Evolutionary conservation across 176 grass and related monocot species (phyloP), one percentile per base, ranked within the genome.

Genomic region (Puya raimondii): DNA sequence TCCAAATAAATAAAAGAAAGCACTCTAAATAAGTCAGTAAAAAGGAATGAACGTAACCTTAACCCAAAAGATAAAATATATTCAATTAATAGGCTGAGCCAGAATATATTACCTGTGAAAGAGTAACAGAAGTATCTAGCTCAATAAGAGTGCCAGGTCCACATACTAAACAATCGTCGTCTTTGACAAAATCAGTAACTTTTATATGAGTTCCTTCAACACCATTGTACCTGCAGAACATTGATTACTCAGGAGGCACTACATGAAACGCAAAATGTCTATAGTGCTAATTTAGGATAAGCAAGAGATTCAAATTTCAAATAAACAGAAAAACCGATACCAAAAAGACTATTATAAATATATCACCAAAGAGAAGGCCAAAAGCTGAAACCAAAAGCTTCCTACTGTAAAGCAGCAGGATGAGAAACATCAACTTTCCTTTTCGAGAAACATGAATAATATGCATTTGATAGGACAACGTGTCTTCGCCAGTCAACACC

Each of bases 151-250:
- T 92, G 67, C 94, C 94, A 52, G 94, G 82, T 50, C 89, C 94
- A 75, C 94, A 97, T 27, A 97, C 71, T 75, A 99, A 87, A 67
- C 94, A 99, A 76, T 99, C 94, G 68, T 76, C 87, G 3, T 91
- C 89, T 82, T 84, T 90, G 69, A 87, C 73, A 76, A 96, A 92
- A 68, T 92, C 93, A 22, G 86, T 97, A 61, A 92, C 94, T 84
- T 97, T 97, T 76, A 88, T 85, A 70, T 92, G 89, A 69, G 89
- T 88, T 75, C 94, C 94, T 70, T 72, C 89, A 66, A 87, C 52
- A 70, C 94, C 94, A 77, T 97, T 97, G 72, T 90, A 97, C 64
- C 94, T 97, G 74, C 57, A 76, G 18, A 47, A 63, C 29, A 26
- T 16, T 54, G 57, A 29, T 58, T 73, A 73, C 26, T 71, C 50